Evolutionary conservation across 179 eudicot species (phyloP).

Genomic region (Actinidia arguta): DNA sequence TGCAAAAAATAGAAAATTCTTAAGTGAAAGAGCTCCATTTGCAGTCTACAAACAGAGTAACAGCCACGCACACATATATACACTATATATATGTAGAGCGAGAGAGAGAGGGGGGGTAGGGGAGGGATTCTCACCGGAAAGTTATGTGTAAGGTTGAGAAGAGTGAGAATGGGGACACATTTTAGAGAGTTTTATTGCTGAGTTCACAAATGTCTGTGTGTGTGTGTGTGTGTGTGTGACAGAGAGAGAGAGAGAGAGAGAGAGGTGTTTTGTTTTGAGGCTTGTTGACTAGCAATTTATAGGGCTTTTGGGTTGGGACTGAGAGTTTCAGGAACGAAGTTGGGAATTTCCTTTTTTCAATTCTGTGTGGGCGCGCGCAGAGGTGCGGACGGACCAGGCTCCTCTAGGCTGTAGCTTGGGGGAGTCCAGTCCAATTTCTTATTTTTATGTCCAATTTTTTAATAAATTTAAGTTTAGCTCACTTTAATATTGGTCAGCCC

Average conservation of each 20-base stretch:
- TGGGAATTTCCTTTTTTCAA: background rate
- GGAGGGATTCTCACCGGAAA: slow-evolving; percentile 8
- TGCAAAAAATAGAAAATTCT: background rate
- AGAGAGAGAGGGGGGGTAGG: background rate
- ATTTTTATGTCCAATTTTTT: too few species aligned
- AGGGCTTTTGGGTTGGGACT: background rate
- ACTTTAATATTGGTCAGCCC: too few species aligned
- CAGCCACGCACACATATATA: background rate
- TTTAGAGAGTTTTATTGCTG: background rate
- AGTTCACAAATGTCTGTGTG: background rate
- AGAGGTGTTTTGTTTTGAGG: background rate
- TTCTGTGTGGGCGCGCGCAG: background rate
- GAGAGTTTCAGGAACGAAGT: background rate
- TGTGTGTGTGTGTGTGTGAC: too few species aligned
- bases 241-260: background rate
- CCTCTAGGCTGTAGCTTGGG: too few species aligned
- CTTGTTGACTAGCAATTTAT: background rate
- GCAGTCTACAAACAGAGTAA: background rate
- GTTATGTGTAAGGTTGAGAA: background rate
- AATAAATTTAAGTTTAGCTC: too few species aligned
- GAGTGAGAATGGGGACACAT: slow-evolving; percentile 8
- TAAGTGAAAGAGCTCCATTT: background rate
- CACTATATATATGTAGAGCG: background rate
- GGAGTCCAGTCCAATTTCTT: too few species aligned
- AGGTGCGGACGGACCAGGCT: too few species aligned